Conservation (phyloP, 768 basidiomycete genomes). For the Amanita phalloides region DNA sequence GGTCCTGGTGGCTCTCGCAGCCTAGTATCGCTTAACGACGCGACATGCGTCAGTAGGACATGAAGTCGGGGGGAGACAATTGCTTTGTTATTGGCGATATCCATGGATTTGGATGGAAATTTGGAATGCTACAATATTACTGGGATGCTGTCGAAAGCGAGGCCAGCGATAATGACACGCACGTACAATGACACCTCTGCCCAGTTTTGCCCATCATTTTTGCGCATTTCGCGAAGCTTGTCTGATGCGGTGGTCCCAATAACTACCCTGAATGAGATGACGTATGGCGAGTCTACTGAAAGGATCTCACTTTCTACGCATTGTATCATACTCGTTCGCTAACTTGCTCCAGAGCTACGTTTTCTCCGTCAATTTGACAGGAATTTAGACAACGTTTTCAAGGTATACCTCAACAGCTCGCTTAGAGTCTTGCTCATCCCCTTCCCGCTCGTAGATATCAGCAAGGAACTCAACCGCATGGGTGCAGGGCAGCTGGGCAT, state of each 20-base stretch:
- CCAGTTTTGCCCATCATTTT: not conserved
- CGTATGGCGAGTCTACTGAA: not conserved
- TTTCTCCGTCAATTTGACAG: not conserved
- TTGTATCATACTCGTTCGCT: constrained; percentile 59
- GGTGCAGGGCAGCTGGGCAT: constrained; percentile 65
- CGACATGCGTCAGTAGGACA: not conserved
- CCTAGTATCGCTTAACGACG: not conserved
- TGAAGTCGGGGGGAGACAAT: not conserved
- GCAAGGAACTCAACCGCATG: constrained; percentile 82
- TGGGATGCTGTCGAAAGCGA: not conserved
- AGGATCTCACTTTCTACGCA: constrained; percentile 55
- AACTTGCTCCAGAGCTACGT: constrained; percentile 60
- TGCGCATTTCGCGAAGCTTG: constrained; percentile 1
- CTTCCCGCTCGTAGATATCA: constrained; percentile 55
- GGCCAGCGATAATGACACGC: not conserved
- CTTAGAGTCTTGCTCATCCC: constrained; percentile 30
- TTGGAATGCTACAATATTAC: not conserved
- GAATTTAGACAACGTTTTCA: not conserved
- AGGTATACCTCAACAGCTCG: constrained; percentile 39
- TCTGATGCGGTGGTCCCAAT: constrained; percentile 5
- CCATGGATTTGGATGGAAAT: not conserved
- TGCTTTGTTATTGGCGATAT: not conserved
- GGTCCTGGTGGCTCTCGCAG: not conserved
- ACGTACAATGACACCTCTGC: not conserved
- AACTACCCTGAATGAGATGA: not conserved